phyloP scores from a whole-genome alignment of 805 yeast genomes.

The Kodamaea leandrae region DNA sequence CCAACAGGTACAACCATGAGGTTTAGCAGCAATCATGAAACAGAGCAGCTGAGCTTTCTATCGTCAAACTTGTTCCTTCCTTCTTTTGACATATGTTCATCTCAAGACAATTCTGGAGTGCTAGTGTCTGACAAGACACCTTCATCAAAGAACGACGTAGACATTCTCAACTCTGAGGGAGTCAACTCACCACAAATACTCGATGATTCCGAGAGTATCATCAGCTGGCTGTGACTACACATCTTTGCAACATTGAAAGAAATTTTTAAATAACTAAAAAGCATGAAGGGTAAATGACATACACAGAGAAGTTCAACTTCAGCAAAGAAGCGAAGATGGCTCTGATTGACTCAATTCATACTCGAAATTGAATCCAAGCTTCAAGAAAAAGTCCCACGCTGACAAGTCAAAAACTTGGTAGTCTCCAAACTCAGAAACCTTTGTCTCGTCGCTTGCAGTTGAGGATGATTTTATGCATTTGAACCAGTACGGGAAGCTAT shows the following conservation, averaged over 20 bases:
- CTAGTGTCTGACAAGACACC: neutral
- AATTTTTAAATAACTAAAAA: neutral
- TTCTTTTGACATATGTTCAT: neutral
- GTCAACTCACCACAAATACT: no score
- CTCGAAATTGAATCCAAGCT: constrained; percentile 39
- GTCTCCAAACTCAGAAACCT: constrained; percentile 32
- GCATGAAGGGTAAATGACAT: neutral
- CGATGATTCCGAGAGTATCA: no score
- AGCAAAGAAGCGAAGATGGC: constrained; percentile 22
- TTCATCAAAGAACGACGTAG: neutral
- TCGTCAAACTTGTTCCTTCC: no score
- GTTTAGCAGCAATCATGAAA: no score
- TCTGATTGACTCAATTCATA: constrained; percentile 27
- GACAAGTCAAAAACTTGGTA: constrained; percentile 41
- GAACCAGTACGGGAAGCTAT: constrained; percentile 26
- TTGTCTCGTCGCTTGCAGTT: constrained; percentile 11
- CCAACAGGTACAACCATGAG: no score
- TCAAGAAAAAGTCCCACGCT: constrained; percentile 41
- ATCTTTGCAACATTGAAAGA: no score
- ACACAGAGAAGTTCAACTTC: no score
- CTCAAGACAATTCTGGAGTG: neutral
- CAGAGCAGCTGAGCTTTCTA: no score
- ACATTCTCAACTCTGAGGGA: no score
- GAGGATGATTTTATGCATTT: constrained; percentile 20
- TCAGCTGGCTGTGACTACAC: no score